Percentiles rank a stretch among this genome's conserved stretches.
Conservation (phyloP, 257 asterid species). For the Scutellaria baicalensis region DNA sequence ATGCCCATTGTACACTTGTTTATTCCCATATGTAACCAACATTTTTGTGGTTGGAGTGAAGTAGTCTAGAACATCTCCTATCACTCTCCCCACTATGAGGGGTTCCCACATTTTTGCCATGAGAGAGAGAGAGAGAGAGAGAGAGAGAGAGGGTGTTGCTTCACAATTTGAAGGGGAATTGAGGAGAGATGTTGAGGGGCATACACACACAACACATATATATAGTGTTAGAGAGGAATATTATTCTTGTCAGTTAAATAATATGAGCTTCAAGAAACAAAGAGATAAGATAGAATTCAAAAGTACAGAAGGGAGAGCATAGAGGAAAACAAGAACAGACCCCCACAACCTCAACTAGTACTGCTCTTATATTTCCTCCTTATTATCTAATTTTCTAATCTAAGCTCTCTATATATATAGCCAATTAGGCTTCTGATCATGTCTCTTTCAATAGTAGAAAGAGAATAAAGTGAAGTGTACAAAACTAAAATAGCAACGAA, state of each 20-base stretch:
- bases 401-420: no score
- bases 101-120: conserved; percentile 56
- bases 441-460: not conserved
- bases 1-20: conserved; percentile 61
- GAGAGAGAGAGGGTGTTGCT: not conserved
- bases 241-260: no score
- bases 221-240: not conserved
- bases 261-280: not conserved
- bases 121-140: not conserved
- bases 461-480: not conserved
- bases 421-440: no score
- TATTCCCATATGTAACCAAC: conserved; percentile 37
- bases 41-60: conserved; percentile 43
- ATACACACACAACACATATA: no score
- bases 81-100: conserved; percentile 64
- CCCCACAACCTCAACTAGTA: conserved; percentile 11
- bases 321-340: conserved; percentile 13
- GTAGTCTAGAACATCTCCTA: conserved; percentile 67
- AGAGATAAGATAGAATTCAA: conserved; percentile 1
- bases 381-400: not conserved
- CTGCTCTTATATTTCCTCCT: not conserved
- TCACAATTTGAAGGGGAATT: not conserved
- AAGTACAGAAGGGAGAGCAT: not conserved
- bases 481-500: no score
- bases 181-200: not conserved